Evolutionary conservation across 345 rosid genomes (phyloP), one percentile per base, ranked within the genome.

Genomic region (Pugionium cornutum): DNA sequence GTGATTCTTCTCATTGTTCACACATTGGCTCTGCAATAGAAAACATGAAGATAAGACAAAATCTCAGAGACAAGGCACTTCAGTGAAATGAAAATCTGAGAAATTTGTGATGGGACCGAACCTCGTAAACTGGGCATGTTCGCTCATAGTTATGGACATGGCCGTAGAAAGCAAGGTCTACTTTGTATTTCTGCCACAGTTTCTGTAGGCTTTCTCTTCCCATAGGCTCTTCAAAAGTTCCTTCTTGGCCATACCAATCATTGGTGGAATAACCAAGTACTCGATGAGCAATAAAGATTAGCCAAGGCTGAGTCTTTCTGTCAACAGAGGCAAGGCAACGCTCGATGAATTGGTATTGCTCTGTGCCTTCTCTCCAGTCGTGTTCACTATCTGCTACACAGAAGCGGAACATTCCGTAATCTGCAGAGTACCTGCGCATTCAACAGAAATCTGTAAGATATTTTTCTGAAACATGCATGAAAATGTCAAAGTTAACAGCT

Each of bases 131-230:
- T 29, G 89, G 95, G 67, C 97, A 89, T 7, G 89, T 78, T 63
- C 95, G 76, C 76, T 85, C 95, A 35, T 89, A 89, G 83, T 89
- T 89, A 55, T 89, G 97, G 62, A 89, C 81, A 58, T 89, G 91
- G 31, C 97, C 97, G 7, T 56, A 89, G 69, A 84, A 87, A 45
- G 91, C 91, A 33, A 87, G 76, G 78, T 87, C 95, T 7, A 89
- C 97, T 75, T 81, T 87, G 81, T 89, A 84, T 68, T 85, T 89
- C 77, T 87, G 91, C 96, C 94, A 89, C 18, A 89, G 85, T 71
- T 69, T 85, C 75, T 89, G 97, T 73, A 89, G 44, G 75, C 82
- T 80, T 9, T 89, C 89, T 75, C 94, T 79, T 64, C 86, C 90
- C 87, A 85, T 83, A 37, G 89, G 92, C 72, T 87, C 87, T 58